Evolutionary conservation across 176 grass and related monocot species (phyloP).

Genomic region (Raddia guianensis): DNA sequence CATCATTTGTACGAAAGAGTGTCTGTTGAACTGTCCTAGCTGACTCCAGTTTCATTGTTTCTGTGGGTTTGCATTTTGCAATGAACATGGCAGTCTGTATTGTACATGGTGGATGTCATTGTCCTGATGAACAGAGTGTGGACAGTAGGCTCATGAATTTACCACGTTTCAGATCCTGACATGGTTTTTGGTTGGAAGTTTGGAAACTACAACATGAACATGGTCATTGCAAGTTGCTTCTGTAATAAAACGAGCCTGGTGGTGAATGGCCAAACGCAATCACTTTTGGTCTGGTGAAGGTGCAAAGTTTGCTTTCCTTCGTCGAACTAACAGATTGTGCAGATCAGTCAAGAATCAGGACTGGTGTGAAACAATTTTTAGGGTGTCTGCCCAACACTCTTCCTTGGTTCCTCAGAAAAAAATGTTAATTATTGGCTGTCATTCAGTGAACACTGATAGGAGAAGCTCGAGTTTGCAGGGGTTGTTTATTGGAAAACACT

Average conservation of each 20-base stretch:
- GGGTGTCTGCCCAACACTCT: too few species aligned
- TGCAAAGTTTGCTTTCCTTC: background rate
- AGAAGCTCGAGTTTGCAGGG: too few species aligned
- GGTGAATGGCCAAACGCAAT: background rate
- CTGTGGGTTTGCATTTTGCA: background rate
- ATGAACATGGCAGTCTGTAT: background rate
- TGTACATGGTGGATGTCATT: constrained; percentile 5
- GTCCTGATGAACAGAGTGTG: background rate
- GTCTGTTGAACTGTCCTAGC: background rate
- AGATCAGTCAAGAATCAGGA: background rate
- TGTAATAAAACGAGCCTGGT: background rate
- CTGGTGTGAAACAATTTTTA: too few species aligned
- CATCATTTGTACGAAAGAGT: background rate
- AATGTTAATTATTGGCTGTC: too few species aligned
- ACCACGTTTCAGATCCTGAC: background rate
- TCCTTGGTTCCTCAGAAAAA: too few species aligned
- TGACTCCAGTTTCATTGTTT: background rate
- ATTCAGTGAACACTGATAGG: too few species aligned
- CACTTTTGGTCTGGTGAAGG: background rate
- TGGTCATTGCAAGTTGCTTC: background rate
- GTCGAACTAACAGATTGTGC: background rate
- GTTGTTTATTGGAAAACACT: too few species aligned
- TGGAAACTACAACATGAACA: too few species aligned
- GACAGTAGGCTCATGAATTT: background rate
- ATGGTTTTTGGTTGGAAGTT: too few species aligned